Conservation (phyloP, 2,329 filamentous ascomycete genomes). For the Aaosphaeria pasadenensis region DNA sequence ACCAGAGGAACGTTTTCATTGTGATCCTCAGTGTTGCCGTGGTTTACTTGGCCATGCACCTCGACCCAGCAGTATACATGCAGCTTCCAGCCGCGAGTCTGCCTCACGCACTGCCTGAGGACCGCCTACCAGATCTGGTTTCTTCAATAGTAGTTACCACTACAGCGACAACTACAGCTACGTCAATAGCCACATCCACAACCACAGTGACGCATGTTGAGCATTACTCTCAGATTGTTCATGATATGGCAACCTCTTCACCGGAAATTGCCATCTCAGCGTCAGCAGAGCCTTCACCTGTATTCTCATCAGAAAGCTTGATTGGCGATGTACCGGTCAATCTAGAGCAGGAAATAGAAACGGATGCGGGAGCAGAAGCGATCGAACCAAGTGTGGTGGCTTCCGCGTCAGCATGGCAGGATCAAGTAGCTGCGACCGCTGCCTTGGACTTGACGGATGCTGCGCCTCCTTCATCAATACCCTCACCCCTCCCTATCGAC, state of each 20-base stretch:
- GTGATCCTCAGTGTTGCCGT: slow-evolving; percentile 44
- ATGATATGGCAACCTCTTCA: background rate
- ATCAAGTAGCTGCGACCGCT: no score
- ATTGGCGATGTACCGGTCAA: no score
- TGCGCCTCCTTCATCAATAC: no score
- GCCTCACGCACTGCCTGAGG: slow-evolving; percentile 1
- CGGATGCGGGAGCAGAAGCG: no score
- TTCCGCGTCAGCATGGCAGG: no score
- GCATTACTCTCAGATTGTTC: background rate
- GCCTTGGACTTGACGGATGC: no score
- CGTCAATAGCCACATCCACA: slow-evolving; percentile 18
- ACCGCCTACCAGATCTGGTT: background rate
- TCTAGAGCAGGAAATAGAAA: no score
- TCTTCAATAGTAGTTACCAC: slow-evolving; percentile 11
- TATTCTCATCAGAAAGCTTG: no score
- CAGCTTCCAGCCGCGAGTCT: slow-evolving; percentile 5
- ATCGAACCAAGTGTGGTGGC: no score
- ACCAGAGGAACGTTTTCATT: slow-evolving; percentile 54
- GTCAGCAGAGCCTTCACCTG: background rate
- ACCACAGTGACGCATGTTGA: slow-evolving; percentile 22
- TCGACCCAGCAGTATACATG: slow-evolving; percentile 8
- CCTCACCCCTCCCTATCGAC: no score
- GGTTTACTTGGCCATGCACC: slow-evolving; percentile 37
- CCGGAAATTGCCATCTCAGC: background rate
- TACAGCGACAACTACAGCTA: slow-evolving; percentile 23